Evolutionary conservation across 768 basidiomycete genomes (phyloP), one percentile per base, ranked within the genome.

Genomic region (Artomyces pyxidatus): DNA sequence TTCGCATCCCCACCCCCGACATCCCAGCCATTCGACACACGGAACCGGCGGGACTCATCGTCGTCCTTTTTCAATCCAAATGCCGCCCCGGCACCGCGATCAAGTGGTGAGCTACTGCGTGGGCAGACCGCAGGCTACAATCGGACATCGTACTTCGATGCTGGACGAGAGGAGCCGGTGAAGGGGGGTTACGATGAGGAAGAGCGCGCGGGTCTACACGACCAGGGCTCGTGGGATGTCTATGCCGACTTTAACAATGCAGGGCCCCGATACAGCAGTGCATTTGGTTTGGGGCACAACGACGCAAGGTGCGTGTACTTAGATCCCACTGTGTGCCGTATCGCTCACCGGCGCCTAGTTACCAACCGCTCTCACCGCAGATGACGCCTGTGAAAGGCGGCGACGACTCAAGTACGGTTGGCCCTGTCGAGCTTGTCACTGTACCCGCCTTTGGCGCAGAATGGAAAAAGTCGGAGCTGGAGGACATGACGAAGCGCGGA

Each of bases 371-470:
- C 26, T 8, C 42, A 19, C 25, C 50, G 2, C 47, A 41, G 12
- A 53, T n/a, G 40, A 45, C n/a, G 16, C 6, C 51, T 38, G 10
- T 44, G 5, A 72, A 68, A 54, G 47, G 52, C 26, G 76, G 75
- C 23, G 70, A 71, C 10, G 72, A 72, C 11, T 60, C 63, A 39
- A 59, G 55, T 37, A 45, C 65, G 16, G 48, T 58, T 4, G 71
- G 71, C 9, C 80, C 77, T 3, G 87, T 92, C 21, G 93, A 97
- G 65, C 73, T 94, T 64, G 85, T 95, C 38, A 95, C 93, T 1
- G 90, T 96, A 0, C 93, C 93, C 3, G 88, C 88, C 2, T 73
- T 97, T 3, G 93, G 93, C 17, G 70, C 93, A 0, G 93, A 97
- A 68, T 97, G 93, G 93, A 76, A 76, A 22, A 80, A 81, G 43